Evolutionary conservation across 306 rosid genomes (phyloP), one percentile per base, ranked within the genome.

Genomic region (Malus asiatica): DNA sequence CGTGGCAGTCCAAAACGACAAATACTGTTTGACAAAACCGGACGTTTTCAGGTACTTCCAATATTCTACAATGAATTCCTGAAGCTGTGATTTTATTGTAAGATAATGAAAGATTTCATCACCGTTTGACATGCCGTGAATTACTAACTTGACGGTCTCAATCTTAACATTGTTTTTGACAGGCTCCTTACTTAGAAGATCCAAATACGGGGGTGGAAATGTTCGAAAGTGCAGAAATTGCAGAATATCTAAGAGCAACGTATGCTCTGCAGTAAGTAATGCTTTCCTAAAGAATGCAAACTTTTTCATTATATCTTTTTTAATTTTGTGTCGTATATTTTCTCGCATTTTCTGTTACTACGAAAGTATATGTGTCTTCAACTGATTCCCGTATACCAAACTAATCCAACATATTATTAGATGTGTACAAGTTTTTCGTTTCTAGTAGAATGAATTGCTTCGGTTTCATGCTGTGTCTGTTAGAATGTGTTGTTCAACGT

Each of bases 191-290:
- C 82, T 72, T 96, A 77, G 93, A 88, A 83, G 99, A 93, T 91
- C 98, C 98, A 42, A 96, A 96, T 87, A 96, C 99, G 4, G 99
- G 98, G 59, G 83, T 96, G 79, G 83, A 83, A 75, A 96, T 93
- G 99, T 96, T 87, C 73, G 99, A 96, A 80, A 96, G 99, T 85
- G 98, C 98, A 40, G 99, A 96, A 53, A 93, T 96, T 73, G 73
- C 86, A 35, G 98, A 96, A 65, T 96, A 96, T 84, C 80, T 96
- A 51, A 84, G 57, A 84, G 90, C 96, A 75, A 96, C 96, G 14
- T 96, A 96, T 70, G 93, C 97, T 75, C 91, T 87, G 77, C 70
- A 78, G 55, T 81, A 70, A 81, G 77, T 51, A 78, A 66, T 30
- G 30, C 65, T 59, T 33, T 42, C 63, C 4, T 53, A 76, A 73